Percentiles rank a stretch among this genome's conserved stretches.
These are phyloP conservation scores for Toxicodendron radicans DNA, from an alignment of 345 rosid genomes.

Conservation along the genomic window DNA sequence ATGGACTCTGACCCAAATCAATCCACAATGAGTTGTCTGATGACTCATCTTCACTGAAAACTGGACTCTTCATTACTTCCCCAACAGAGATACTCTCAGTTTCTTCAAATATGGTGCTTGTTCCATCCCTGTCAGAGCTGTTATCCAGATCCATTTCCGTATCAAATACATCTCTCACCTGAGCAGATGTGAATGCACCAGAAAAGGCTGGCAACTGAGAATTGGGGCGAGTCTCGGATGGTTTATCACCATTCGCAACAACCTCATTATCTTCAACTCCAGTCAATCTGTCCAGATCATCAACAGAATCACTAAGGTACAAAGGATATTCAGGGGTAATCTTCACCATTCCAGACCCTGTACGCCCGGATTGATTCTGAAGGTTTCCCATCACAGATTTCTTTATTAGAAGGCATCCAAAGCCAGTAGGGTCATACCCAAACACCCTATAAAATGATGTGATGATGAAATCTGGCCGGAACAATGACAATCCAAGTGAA, in stretches of 20 bases:
- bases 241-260: slow-evolving; percentile 51
- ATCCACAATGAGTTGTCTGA: slow-evolving; percentile 89
- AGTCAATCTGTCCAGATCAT: slow-evolving; percentile 67
- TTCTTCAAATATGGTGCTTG: slow-evolving; percentile 93
- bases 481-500: slow-evolving; percentile 92
- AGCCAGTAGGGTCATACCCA: slow-evolving; percentile 96
- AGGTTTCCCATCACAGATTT: slow-evolving; percentile 95
- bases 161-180: slow-evolving; percentile 91
- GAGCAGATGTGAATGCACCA: slow-evolving; percentile 83
- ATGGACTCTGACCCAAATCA: slow-evolving; percentile 94
- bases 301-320: slow-evolving; percentile 88
- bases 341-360: slow-evolving; percentile 97
- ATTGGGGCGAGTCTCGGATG: slow-evolving; percentile 54
- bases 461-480: slow-evolving; percentile 93
- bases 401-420: slow-evolving; percentile 95
- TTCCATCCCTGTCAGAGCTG: slow-evolving; percentile 78
- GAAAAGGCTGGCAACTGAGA: slow-evolving; percentile 91
- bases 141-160: slow-evolving; percentile 86
- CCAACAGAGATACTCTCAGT: slow-evolving; percentile 88
- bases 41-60: slow-evolving; percentile 96
- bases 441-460: slow-evolving; percentile 97
- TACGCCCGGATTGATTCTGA: slow-evolving; percentile 86
- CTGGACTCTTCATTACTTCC: slow-evolving; percentile 95
- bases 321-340: slow-evolving; percentile 92
- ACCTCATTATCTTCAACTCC: slow-evolving; percentile 58